These are phyloP conservation scores for Fusarium tuaranense DNA, from an alignment of 2,329 filamentous ascomycete species.

Conservation along the genomic window DNA sequence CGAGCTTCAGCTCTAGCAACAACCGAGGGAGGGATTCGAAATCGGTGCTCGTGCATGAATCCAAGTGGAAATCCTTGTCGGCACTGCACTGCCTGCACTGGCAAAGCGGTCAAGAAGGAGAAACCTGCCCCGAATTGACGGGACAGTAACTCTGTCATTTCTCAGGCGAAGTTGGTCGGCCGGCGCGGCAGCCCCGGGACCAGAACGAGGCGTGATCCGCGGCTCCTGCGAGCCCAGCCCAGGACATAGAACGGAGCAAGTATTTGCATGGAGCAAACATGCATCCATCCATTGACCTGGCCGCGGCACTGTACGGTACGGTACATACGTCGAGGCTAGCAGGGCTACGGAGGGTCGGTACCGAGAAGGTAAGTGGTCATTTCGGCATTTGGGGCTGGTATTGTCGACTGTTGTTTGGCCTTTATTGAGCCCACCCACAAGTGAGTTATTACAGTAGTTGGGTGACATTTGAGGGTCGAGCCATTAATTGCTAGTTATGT, in stretches of 20 bases:
- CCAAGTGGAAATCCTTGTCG: constrained; percentile 7
- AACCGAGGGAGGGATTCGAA: constrained; percentile 23
- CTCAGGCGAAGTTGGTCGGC: constrained; percentile 10
- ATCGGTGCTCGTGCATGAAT: constrained; percentile 17
- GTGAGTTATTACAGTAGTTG: background rate
- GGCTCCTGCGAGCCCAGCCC: constrained; percentile 19
- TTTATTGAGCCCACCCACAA: constrained; percentile 22
- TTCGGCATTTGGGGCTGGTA: constrained; percentile 10
- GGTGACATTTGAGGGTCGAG: constrained; percentile 16
- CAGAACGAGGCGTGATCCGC: constrained; percentile 33
- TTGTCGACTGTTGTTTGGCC: constrained; percentile 29
- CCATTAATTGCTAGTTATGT: background rate
- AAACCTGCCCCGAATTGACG: background rate
- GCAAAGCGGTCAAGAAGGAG: constrained; percentile 9
- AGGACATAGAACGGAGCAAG: constrained; percentile 8
- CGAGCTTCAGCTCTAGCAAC: constrained; percentile 23
- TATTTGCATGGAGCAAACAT: constrained; percentile 14
- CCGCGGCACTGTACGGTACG: background rate
- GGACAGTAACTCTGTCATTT: constrained; percentile 7
- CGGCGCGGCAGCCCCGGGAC: constrained; percentile 29
- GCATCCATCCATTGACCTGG: constrained; percentile 8
- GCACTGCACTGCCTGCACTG: background rate
- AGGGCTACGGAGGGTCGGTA: constrained; percentile 1
- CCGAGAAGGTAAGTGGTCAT: constrained; percentile 11
- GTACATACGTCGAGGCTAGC: constrained; percentile 8